These are phyloP conservation scores for Aspergillus awamori DNA, from an alignment of 2,329 filamentous ascomycete species.

Conservation along the genomic window DNA sequence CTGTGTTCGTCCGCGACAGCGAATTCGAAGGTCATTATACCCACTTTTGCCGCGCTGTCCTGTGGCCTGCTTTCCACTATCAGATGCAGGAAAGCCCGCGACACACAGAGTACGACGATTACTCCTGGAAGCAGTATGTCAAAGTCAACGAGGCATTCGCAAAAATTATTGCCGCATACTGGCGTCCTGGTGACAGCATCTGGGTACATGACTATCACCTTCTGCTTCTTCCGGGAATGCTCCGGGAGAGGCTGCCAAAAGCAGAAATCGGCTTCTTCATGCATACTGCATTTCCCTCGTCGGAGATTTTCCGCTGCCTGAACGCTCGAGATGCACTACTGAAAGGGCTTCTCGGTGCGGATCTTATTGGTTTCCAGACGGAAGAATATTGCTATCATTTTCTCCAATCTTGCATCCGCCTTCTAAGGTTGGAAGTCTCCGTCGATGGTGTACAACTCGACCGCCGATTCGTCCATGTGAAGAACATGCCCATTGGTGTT, in stretches of 20 bases:
- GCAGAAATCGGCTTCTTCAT: constrained; percentile 95
- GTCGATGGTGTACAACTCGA: constrained; percentile 83
- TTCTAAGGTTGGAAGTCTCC: constrained; percentile 81
- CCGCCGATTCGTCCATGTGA: constrained; percentile 84
- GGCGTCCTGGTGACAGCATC: constrained; percentile 86
- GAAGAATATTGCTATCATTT: constrained; percentile 92
- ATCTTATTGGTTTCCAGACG: constrained; percentile 89
- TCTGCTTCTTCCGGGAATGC: constrained; percentile 79
- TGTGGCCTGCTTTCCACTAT: constrained; percentile 97
- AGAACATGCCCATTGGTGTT: constrained; percentile 81
- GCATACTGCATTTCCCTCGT: constrained; percentile 91
- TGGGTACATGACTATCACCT: constrained; percentile 98
- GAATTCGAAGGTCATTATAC: constrained; percentile 92
- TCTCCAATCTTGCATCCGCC: constrained; percentile 86
- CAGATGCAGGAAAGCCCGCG: constrained; percentile 95
- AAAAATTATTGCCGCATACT: constrained; percentile 81
- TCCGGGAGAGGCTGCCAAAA: constrained; percentile 79
- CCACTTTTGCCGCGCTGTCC: constrained; percentile 93
- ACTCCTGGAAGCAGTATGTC: constrained; percentile 92
- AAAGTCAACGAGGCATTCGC: constrained; percentile 91
- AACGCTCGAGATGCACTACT: constrained; percentile 80
- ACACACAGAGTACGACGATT: constrained; percentile 95
- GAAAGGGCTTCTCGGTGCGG: constrained; percentile 88
- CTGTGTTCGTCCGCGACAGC: constrained; percentile 83
- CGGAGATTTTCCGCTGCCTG: constrained; percentile 89